A percentile compares a stretch with the other conserved stretches of the same genome.
phyloP scores from a whole-genome alignment of 2,329 filamentous ascomycete species.

The Tolypocladium pustulatum region DNA sequence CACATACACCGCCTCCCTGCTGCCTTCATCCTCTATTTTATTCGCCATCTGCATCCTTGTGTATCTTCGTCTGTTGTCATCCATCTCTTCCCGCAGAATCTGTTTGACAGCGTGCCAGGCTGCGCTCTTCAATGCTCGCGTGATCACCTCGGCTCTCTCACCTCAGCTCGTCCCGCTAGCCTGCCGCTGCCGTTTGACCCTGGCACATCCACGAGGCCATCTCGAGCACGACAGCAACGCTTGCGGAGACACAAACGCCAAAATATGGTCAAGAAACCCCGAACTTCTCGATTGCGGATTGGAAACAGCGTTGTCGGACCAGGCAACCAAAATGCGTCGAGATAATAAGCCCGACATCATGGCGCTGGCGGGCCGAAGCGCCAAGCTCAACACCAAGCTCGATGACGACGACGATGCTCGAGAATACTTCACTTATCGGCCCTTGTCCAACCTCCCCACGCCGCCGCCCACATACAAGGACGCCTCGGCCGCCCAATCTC shows the following conservation, averaged over 20 bases:
- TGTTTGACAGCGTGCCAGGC: not conserved
- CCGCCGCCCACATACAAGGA: constrained; percentile 45
- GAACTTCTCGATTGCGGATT: not conserved
- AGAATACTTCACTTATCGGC: constrained; percentile 54
- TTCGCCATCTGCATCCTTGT: not conserved
- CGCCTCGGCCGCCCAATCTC: constrained; percentile 34
- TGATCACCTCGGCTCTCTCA: not conserved
- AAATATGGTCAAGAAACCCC: constrained; percentile 6
- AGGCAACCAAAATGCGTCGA: constrained; percentile 2
- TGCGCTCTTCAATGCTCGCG: not conserved
- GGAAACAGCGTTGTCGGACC: constrained; percentile 2
- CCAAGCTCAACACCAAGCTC: not conserved
- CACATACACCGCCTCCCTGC: not conserved
- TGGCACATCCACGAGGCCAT: not conserved
- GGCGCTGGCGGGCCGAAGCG: not conserved
- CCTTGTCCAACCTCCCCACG: constrained; percentile 57
- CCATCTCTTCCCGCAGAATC: not conserved
- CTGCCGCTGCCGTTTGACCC: not conserved
- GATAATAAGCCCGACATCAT: not conserved
- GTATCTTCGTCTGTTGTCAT: not conserved
- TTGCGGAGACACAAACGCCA: not conserved
- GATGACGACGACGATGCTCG: constrained; percentile 30
- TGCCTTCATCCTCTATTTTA: not conserved
- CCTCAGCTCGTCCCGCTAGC: not conserved
- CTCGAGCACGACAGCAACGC: not conserved